Conservation (phyloP, 2,329 filamentous ascomycete species). For the Nothophaeocryptopus gaeumannii region DNA sequence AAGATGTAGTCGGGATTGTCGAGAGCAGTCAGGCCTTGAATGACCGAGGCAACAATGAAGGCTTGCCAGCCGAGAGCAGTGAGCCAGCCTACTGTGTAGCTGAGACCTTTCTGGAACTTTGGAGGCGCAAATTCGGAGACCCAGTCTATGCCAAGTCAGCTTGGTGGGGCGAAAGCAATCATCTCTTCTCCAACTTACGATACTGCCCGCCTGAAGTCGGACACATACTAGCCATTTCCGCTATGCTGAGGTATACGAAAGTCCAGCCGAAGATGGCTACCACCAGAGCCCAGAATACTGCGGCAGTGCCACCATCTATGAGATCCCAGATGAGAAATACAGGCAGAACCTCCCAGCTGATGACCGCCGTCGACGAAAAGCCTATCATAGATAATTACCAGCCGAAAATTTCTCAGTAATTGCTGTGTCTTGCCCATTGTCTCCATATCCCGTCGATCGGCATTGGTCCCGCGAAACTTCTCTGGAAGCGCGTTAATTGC, state of each 20-base stretch:
- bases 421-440: not conserved
- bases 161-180: too few relatives aligned
- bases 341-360: conserved; percentile 22
- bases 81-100: conserved; percentile 36
- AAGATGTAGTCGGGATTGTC: conserved; percentile 7
- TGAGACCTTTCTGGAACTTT: conserved; percentile 40
- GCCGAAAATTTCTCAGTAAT: conserved; percentile 22
- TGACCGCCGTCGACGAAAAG: conserved; percentile 23
- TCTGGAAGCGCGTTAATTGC: too few relatives aligned
- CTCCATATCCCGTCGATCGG: conserved; percentile 2
- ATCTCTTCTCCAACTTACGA: not conserved
- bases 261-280: conserved; percentile 35
- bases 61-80: conserved; percentile 22
- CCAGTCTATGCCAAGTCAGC: conserved; percentile 15
- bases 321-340: conserved; percentile 7
- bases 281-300: conserved; percentile 36
- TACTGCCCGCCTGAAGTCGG: conserved; percentile 32
- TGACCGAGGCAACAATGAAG: conserved; percentile 5
- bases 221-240: conserved; percentile 36
- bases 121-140: conserved; percentile 40
- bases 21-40: conserved; percentile 23
- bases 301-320: conserved; percentile 30
- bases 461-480: not conserved
- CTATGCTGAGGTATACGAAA: conserved; percentile 34
- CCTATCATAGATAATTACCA: conserved; percentile 26